phyloP scores from a whole-genome alignment of 2,329 filamentous ascomycete genomes.

The Shiraia bambusicola region DNA sequence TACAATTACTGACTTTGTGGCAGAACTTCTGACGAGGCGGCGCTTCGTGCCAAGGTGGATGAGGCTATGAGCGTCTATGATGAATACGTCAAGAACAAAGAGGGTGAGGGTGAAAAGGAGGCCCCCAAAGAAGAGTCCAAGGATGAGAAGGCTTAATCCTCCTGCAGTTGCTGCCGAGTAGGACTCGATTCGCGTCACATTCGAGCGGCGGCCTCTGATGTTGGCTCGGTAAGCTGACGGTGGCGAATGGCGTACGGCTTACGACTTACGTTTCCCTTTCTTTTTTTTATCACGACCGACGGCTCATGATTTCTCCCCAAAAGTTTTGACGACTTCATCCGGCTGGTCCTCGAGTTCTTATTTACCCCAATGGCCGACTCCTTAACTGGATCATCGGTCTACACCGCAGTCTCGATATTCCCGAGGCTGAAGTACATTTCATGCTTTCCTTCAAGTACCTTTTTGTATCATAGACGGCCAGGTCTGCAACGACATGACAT shows the following conservation, averaged over 20 bases:
- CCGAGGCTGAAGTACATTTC: slow-evolving; percentile 16
- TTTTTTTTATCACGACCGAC: slow-evolving; percentile 23
- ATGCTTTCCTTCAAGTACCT: slow-evolving; percentile 29
- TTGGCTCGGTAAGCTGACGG: slow-evolving; percentile 31
- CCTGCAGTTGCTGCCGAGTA: slow-evolving; percentile 33
- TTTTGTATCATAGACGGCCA: slow-evolving; percentile 39
- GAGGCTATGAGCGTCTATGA: slow-evolving; percentile 97
- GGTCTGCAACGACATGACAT: slow-evolving; percentile 32
- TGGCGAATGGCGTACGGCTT: slow-evolving; percentile 43
- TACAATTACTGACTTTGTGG: slow-evolving; percentile 32
- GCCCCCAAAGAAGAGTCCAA: slow-evolving; percentile 48
- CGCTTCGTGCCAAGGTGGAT: slow-evolving; percentile 92
- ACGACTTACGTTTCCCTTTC: slow-evolving; percentile 18
- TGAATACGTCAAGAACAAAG: slow-evolving; percentile 93
- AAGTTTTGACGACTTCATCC: slow-evolving; percentile 36
- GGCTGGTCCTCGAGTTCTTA: slow-evolving; percentile 19
- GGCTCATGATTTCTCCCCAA: slow-evolving; percentile 40
- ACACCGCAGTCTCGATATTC: slow-evolving; percentile 14
- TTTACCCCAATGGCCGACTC: slow-evolving; percentile 23
- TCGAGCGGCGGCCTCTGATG: slow-evolving; percentile 28
- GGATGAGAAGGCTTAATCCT: slow-evolving; percentile 49
- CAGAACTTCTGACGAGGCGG: slow-evolving; percentile 85
- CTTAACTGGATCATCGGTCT: slow-evolving; percentile 33
- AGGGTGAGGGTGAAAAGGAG: slow-evolving; percentile 42
- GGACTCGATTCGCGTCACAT: slow-evolving; percentile 30